phyloP scores from a whole-genome alignment of 495 filamentous ascomycete species.

The Neurospora sp. region DNA sequence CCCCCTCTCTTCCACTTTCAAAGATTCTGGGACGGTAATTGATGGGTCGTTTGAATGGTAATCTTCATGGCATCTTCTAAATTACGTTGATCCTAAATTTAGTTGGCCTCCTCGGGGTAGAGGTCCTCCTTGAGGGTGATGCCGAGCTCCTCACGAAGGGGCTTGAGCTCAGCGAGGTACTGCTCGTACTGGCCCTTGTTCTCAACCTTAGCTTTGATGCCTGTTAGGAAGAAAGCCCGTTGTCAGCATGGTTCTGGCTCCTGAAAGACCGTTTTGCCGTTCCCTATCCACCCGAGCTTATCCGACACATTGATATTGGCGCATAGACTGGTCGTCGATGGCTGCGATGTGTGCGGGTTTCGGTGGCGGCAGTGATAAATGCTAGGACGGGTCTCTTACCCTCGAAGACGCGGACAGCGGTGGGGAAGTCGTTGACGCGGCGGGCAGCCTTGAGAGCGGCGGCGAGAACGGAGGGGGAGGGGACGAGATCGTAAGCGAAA shows the following conservation, averaged over 20 bases:
- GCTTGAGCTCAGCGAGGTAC: constrained; percentile 89
- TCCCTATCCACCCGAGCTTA: neutral
- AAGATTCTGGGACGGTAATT: neutral
- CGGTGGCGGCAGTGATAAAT: constrained; percentile 2
- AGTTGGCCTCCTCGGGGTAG: constrained; percentile 66
- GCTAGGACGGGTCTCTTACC: constrained; percentile 41
- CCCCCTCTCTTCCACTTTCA: neutral
- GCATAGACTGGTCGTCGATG: neutral
- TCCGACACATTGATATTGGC: neutral
- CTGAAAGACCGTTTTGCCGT: neutral
- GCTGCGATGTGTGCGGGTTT: constrained; percentile 2
- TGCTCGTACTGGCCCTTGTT: constrained; percentile 95
- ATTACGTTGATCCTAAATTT: neutral
- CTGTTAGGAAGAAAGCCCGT: constrained; percentile 31
- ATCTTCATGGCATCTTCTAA: neutral
- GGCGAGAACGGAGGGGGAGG: constrained; percentile 81
- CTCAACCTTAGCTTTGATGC: constrained; percentile 99
- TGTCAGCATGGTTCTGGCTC: neutral
- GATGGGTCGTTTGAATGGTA: constrained; percentile 3
- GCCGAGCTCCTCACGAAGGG: constrained; percentile 86
- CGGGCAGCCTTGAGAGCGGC: constrained; percentile 86
- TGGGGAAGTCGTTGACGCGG: constrained; percentile 97
- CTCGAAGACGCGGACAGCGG: constrained; percentile 95
- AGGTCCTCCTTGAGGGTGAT: constrained; percentile 87
- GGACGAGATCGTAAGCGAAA: constrained; percentile 99